Evolutionary conservation across 805 yeast genomes (phyloP).

Genomic region (Teunomyces tritomae): DNA sequence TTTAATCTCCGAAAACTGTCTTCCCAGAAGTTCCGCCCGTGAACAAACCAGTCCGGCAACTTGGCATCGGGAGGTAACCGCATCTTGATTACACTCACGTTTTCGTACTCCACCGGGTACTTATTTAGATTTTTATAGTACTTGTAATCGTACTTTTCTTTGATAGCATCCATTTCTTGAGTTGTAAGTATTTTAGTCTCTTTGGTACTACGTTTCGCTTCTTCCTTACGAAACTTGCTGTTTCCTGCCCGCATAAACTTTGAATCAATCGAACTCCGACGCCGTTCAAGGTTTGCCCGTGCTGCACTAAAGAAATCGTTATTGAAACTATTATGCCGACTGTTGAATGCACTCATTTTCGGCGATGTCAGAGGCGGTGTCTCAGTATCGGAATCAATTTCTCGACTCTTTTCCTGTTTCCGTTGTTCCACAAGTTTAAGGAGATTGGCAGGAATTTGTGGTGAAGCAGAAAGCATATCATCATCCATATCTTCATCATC

Average conservation of each 20-base stretch:
- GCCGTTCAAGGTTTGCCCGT: slow-evolving; percentile 19
- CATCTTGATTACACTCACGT: slow-evolving; percentile 40
- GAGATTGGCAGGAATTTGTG: slow-evolving; percentile 65
- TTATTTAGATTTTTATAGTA: slow-evolving; percentile 44
- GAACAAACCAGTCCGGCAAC: slow-evolving; percentile 75
- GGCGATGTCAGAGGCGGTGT: slow-evolving; percentile 34
- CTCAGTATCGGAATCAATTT: slow-evolving; percentile 13
- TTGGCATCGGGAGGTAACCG: slow-evolving; percentile 59
- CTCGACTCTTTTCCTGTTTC: slow-evolving; percentile 35
- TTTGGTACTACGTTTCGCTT: background rate
- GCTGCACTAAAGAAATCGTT: slow-evolving; percentile 15
- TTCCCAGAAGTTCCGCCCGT: slow-evolving; percentile 69
- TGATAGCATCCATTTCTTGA: slow-evolving; percentile 11
- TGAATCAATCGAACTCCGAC: slow-evolving; percentile 35
- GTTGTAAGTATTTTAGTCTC: slow-evolving; percentile 9
- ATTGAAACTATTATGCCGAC: slow-evolving; percentile 22
- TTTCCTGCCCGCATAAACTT: slow-evolving; percentile 17
- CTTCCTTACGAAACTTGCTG: slow-evolving; percentile 14
- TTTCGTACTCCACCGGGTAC: slow-evolving; percentile 28
- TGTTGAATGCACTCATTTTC: slow-evolving; percentile 12
- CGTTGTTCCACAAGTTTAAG: slow-evolving; percentile 53
- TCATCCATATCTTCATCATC: slow-evolving; percentile 45
- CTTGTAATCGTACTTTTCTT: slow-evolving; percentile 26
- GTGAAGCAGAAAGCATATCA: slow-evolving; percentile 55
- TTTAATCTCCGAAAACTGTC: slow-evolving; percentile 22